These are phyloP conservation scores for Pharus latifolius DNA, from an alignment of 176 grass and related monocot genomes.

Conservation along the genomic window DNA sequence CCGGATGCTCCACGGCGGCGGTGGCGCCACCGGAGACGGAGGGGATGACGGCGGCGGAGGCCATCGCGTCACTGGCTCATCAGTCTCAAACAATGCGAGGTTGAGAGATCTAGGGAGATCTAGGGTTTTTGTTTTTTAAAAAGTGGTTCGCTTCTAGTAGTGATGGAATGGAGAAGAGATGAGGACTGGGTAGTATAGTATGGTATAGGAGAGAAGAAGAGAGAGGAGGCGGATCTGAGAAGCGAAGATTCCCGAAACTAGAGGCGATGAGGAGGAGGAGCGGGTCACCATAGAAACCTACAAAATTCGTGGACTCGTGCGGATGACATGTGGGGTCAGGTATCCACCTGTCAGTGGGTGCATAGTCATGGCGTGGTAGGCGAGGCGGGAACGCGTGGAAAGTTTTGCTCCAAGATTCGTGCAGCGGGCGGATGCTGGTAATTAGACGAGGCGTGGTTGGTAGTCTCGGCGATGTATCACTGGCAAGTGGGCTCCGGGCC, in stretches of 20 bases:
- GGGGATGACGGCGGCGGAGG: slow-evolving; percentile 26
- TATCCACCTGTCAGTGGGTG: not conserved
- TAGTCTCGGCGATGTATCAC: not conserved
- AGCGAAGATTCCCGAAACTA: slow-evolving; percentile 22
- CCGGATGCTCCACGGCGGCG: slow-evolving; percentile 3
- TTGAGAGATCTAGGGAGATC: slow-evolving; percentile 32
- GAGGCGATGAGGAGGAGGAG: not conserved
- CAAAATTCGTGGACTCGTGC: not conserved
- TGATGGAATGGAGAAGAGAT: not conserved
- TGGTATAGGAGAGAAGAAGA: not conserved
- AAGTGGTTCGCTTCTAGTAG: not conserved
- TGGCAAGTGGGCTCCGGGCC: not conserved
- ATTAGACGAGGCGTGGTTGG: not conserved
- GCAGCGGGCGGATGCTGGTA: not conserved
- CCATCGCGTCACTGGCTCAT: slow-evolving; percentile 30
- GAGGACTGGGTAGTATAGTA: too few relatives aligned
- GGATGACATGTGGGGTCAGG: not conserved
- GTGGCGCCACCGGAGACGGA: not conserved
- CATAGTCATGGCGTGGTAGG: not conserved
- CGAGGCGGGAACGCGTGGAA: not conserved
- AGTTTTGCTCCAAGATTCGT: not conserved
- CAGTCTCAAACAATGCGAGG: slow-evolving; percentile 29
- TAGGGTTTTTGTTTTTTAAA: slow-evolving; percentile 38
- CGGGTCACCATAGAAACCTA: not conserved
- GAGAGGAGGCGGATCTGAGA: slow-evolving; percentile 28